These are phyloP conservation scores for Phytophthora aleatoria DNA, from an alignment of 352 stramenopile species.

Conservation along the genomic window DNA sequence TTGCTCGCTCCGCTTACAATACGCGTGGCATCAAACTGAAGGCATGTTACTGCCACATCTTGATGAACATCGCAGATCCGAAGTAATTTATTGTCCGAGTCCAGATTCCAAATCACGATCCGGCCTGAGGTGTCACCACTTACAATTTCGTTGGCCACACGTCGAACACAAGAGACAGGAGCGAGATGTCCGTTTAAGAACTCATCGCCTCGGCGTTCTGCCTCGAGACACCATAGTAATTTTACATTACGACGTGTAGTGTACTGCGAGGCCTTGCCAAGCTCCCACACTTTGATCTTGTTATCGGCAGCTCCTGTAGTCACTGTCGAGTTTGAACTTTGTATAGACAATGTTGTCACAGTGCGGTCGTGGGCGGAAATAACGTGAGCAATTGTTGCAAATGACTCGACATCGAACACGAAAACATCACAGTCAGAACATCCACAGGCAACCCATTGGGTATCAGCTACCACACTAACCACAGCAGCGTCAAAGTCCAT, in stretches of 20 bases:
- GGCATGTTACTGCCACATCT: slow-evolving; percentile 54
- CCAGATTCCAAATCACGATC: slow-evolving; percentile 75
- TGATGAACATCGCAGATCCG: slow-evolving; percentile 63
- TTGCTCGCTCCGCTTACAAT: slow-evolving; percentile 64
- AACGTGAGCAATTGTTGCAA: slow-evolving; percentile 54
- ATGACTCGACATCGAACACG: slow-evolving; percentile 52
- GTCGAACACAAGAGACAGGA: slow-evolving; percentile 57
- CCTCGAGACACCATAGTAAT: slow-evolving; percentile 46
- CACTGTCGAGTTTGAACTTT: slow-evolving; percentile 50
- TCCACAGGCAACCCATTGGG: slow-evolving; percentile 56
- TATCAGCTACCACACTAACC: slow-evolving; percentile 68
- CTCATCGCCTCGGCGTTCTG: slow-evolving; percentile 39
- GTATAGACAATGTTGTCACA: slow-evolving; percentile 48
- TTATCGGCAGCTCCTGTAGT: slow-evolving; percentile 65
- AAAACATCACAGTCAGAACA: slow-evolving; percentile 79
- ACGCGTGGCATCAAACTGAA: slow-evolving; percentile 80
- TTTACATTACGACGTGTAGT: slow-evolving; percentile 42
- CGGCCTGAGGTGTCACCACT: slow-evolving; percentile 65
- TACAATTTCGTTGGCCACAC: slow-evolving; percentile 73
- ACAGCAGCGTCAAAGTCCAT: slow-evolving; percentile 75
- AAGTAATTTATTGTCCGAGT: slow-evolving; percentile 64
- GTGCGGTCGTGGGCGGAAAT: slow-evolving; percentile 60
- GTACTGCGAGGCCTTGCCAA: slow-evolving; percentile 30
- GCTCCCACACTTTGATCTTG: slow-evolving; percentile 67
- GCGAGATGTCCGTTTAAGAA: slow-evolving; percentile 63